Conservation (phyloP, 1,139 yeast genomes). For the Diutina catenulata region DNA sequence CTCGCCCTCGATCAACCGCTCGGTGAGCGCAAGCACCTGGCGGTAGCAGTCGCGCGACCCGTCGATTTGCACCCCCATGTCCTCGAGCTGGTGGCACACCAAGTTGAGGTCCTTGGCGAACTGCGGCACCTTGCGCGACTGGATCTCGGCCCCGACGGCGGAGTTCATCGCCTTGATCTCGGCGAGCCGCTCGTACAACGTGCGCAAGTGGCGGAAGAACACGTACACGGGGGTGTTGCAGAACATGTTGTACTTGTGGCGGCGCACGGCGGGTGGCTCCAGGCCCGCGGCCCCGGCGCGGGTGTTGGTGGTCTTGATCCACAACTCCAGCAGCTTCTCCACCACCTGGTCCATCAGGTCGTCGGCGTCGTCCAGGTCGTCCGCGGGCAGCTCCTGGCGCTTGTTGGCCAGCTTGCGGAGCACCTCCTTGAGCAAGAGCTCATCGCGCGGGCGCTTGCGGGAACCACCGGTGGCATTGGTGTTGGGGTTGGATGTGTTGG, state of each 20-base stretch:
- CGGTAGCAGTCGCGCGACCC: slow-evolving; percentile 62
- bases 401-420: slow-evolving; percentile 6
- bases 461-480: not conserved
- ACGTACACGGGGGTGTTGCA: slow-evolving; percentile 88
- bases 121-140: slow-evolving; percentile 52
- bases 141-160: slow-evolving; percentile 61
- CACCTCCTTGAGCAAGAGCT: not conserved
- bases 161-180: slow-evolving; percentile 65
- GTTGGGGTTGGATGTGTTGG: too few relatives aligned
- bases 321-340: slow-evolving; percentile 52
- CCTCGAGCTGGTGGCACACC: slow-evolving; percentile 70
- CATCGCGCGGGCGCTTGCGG: not conserved
- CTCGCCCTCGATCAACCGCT: slow-evolving; percentile 76
- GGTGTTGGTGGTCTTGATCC: slow-evolving; percentile 43
- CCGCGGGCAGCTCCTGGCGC: slow-evolving; percentile 3
- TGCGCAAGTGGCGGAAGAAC: slow-evolving; percentile 77
- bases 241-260: slow-evolving; percentile 61
- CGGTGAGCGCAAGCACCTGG: slow-evolving; percentile 65
- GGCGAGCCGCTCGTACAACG: slow-evolving; percentile 64
- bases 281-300: slow-evolving; percentile 14
- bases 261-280: slow-evolving; percentile 14
- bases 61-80: slow-evolving; percentile 61
- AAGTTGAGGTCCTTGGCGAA: slow-evolving; percentile 86
- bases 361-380: slow-evolving; percentile 6
- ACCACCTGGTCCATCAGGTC: slow-evolving; percentile 12